Evolutionary conservation across 1,284 basidiomycete genomes (phyloP).

Genomic region (Chalciporus sp.): DNA sequence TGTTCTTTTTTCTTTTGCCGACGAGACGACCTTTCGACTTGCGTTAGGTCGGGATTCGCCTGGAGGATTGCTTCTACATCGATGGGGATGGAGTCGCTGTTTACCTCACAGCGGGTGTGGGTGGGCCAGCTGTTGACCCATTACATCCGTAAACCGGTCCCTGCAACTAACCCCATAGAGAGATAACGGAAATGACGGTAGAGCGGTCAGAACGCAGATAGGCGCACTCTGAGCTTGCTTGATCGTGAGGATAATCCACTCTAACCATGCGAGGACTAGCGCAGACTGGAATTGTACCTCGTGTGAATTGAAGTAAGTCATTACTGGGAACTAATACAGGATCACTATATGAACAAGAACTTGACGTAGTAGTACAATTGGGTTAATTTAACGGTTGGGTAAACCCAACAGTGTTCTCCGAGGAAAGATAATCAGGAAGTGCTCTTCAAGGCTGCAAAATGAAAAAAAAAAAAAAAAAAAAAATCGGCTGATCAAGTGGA

Average conservation of each 20-base stretch:
- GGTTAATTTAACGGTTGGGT: constrained; percentile 18
- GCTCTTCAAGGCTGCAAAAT: constrained; percentile 10
- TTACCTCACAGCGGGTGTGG: constrained; percentile 63
- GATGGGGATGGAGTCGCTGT: constrained; percentile 52
- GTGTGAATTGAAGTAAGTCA: constrained; percentile 25
- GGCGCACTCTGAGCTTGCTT: background rate
- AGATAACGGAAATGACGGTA: constrained; percentile 24
- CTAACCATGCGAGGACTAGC: constrained; percentile 9
- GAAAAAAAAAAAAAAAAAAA: constrained; percentile 2
- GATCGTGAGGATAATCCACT: background rate
- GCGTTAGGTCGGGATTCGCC: constrained; percentile 66
- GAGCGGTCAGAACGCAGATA: background rate
- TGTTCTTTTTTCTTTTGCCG: constrained; percentile 2
- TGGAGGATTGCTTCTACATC: constrained; percentile 85
- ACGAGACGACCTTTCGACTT: constrained; percentile 8
- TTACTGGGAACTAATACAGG: constrained; percentile 33
- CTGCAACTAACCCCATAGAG: constrained; percentile 12
- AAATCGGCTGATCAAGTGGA: constrained; percentile 2
- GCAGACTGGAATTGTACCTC: constrained; percentile 14
- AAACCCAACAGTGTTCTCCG: constrained; percentile 18
- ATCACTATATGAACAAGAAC: constrained; percentile 33
- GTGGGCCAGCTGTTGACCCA: constrained; percentile 56
- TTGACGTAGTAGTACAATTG: constrained; percentile 22
- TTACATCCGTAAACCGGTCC: constrained; percentile 47
- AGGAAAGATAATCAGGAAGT: constrained; percentile 1